phyloP scores from a whole-genome alignment of 192 early-diverging fungal genomes.

The Coemansia sp. region DNA sequence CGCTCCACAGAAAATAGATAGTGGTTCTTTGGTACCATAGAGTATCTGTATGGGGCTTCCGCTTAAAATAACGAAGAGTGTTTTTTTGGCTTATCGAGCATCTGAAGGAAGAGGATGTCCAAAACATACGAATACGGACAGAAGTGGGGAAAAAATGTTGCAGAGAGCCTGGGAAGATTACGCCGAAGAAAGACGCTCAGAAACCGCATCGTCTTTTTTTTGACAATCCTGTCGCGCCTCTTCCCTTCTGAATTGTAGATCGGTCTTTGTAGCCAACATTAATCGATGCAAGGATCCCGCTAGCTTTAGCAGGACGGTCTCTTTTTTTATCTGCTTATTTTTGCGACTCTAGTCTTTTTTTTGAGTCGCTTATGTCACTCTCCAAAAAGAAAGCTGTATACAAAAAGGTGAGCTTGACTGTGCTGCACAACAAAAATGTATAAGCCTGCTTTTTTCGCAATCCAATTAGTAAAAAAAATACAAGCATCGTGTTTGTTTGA shows the following conservation, averaged over 20 bases:
- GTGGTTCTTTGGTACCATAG: background rate
- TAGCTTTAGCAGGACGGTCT: background rate
- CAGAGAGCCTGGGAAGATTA: background rate
- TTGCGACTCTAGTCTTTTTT: background rate
- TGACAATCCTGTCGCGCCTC: slow-evolving; percentile 6
- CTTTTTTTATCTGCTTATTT: background rate
- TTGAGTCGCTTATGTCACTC: background rate
- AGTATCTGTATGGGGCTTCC: background rate
- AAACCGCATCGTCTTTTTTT: background rate
- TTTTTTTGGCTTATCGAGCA: background rate
- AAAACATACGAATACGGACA: background rate
- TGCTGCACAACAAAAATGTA: too few relatives aligned
- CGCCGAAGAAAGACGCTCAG: background rate
- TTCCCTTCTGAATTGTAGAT: slow-evolving; percentile 4
- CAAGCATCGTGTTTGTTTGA: too few relatives aligned
- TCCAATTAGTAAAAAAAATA: too few relatives aligned
- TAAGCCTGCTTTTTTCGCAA: too few relatives aligned
- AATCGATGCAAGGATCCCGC: background rate
- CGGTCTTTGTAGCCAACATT: background rate
- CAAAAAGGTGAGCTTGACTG: background rate
- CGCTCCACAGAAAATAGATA: background rate
- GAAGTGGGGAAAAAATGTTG: background rate
- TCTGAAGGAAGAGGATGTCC: background rate
- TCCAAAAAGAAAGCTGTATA: background rate
- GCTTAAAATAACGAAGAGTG: background rate